Conservation (phyloP, 768 basidiomycete genomes). For the Lactifluus volemus region DNA sequence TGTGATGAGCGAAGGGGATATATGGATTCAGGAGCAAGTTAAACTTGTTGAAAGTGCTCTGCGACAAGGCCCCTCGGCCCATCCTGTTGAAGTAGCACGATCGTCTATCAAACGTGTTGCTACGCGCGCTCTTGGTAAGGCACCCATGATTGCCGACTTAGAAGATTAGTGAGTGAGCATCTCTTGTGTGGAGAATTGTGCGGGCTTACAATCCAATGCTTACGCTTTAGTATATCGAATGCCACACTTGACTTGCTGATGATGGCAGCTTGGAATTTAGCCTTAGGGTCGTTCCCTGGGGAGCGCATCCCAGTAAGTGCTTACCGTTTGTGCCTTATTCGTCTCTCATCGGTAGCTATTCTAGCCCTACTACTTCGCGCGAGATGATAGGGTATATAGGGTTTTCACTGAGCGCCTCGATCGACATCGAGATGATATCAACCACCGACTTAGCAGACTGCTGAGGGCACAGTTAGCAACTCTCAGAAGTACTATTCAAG, state of each 20-base stretch:
- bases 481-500: constrained; percentile 27
- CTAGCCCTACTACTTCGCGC: constrained; percentile 82
- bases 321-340: neutral
- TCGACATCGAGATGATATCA: constrained; percentile 33
- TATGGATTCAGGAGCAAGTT: constrained; percentile 73
- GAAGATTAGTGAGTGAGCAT: constrained; percentile 88
- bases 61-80: constrained; percentile 52
- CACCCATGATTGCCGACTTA: constrained; percentile 65
- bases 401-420: constrained; percentile 44
- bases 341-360: neutral
- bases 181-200: neutral
- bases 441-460: constrained; percentile 41
- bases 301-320: constrained; percentile 63
- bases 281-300: constrained; percentile 46
- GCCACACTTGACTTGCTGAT: constrained; percentile 79
- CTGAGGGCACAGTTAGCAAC: constrained; percentile 65
- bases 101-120: constrained; percentile 78
- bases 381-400: constrained; percentile 80
- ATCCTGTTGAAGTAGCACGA: constrained; percentile 70
- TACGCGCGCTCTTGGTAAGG: constrained; percentile 75
- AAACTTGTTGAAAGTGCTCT: constrained; percentile 62
- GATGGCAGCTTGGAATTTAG: constrained; percentile 73
- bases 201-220: neutral
- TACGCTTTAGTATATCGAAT: constrained; percentile 61
- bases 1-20: constrained; percentile 93